These are phyloP conservation scores for Avena insularis DNA, from an alignment of 176 grass and related monocot genomes.

Conservation along the genomic window DNA sequence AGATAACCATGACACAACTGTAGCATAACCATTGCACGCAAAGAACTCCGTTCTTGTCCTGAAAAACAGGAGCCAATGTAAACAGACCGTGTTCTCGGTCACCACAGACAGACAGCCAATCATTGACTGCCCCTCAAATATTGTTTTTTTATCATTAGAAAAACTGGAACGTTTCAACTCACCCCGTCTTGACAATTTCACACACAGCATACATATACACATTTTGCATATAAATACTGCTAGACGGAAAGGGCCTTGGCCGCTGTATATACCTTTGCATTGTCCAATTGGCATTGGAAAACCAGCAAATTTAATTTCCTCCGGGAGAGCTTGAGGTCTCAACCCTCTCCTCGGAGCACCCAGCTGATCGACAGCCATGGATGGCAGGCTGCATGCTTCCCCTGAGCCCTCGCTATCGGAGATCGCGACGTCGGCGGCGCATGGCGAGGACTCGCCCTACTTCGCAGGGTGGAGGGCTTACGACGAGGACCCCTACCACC, in stretches of 20 bases:
- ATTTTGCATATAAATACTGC: conserved; percentile 23
- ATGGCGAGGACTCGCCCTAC: conserved; percentile 75
- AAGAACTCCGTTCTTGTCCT: neutral
- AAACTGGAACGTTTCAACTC: conserved; percentile 15
- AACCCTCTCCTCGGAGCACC: neutral
- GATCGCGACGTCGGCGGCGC: conserved; percentile 53
- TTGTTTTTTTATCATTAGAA: conserved; percentile 19
- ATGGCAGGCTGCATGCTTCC: conserved; percentile 27
- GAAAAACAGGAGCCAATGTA: neutral
- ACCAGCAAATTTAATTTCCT: neutral
- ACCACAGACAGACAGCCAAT: conserved; percentile 12
- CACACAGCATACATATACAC: neutral
- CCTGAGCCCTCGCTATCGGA: conserved; percentile 40
- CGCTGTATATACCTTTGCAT: neutral
- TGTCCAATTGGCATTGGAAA: conserved; percentile 42
- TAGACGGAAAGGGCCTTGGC: neutral
- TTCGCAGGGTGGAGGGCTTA: conserved; percentile 77
- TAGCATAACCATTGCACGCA: neutral
- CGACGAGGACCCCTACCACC: conserved; percentile 62
- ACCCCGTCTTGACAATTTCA: conserved; percentile 33
- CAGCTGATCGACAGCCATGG: conserved; percentile 2
- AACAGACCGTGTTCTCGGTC: neutral
- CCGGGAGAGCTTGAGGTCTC: neutral
- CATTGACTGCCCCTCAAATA: conserved; percentile 14
- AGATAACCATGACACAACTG: neutral